phyloP scores from a whole-genome alignment of 169 alveolate genomes.

The Plasmodium gonderi region DNA sequence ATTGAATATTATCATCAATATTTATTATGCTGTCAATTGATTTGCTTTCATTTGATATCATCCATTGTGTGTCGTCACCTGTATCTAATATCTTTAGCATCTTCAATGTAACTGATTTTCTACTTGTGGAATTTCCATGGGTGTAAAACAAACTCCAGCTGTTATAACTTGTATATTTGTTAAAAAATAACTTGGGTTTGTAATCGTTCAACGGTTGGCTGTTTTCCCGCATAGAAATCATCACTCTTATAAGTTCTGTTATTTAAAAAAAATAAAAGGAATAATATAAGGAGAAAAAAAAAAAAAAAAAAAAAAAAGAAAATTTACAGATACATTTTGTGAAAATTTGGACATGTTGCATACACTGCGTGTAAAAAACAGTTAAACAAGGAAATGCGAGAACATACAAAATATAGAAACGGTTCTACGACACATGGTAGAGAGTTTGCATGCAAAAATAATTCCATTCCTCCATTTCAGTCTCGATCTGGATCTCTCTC shows the following conservation, averaged over 20 bases:
- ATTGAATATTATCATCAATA: too few species aligned
- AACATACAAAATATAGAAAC: too few species aligned
- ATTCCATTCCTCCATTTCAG: too few species aligned
- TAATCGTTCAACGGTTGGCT: background rate
- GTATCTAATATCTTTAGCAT: background rate
- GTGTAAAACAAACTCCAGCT: constrained; percentile 48
- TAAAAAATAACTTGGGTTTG: constrained; percentile 39
- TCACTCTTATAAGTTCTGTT: constrained; percentile 4
- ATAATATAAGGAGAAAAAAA: background rate
- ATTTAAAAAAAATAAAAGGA: background rate
- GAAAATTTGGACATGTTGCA: background rate
- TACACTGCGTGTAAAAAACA: background rate
- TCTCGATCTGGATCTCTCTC: too few species aligned
- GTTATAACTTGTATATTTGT: constrained; percentile 22
- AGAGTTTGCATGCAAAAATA: too few species aligned
- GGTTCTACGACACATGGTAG: too few species aligned
- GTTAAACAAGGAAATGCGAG: background rate
- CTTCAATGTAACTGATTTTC: background rate
- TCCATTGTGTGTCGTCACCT: background rate
- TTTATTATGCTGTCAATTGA: background rate
- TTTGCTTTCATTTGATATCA: background rate
- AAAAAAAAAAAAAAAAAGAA: background rate
- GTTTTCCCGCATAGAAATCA: background rate
- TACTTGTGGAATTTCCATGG: background rate
- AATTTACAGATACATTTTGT: background rate